phyloP scores from a whole-genome alignment of 305 asterid species.

The Fraxinus baroniana region DNA sequence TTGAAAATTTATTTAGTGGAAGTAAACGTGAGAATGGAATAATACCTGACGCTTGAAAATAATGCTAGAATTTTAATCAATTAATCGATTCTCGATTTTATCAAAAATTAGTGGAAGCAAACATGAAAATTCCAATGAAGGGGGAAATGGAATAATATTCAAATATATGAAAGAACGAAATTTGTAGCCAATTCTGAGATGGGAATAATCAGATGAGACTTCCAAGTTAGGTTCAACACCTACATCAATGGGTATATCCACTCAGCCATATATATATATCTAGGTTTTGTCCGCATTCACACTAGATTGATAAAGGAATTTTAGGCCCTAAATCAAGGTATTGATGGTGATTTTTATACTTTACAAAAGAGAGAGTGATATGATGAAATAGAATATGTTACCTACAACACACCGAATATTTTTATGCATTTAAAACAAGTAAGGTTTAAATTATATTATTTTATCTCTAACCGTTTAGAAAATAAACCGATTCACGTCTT shows the following conservation, averaged over 20 bases:
- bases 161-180: background rate
- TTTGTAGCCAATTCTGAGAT: background rate
- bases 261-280: too few species aligned
- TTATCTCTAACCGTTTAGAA: too few species aligned
- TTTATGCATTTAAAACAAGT: background rate
- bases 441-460: too few species aligned
- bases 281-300: too few species aligned
- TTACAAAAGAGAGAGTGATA: background rate
- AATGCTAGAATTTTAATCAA: background rate
- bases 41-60: background rate
- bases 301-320: too few species aligned
- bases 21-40: background rate
- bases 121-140: background rate
- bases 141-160: background rate
- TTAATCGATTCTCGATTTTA: background rate
- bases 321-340: too few species aligned
- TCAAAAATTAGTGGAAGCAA: background rate
- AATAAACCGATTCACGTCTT: too few species aligned
- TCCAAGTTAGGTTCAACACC: too few species aligned
- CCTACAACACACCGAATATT: too few species aligned
- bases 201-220: too few species aligned
- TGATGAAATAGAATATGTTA: background rate
- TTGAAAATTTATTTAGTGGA: background rate
- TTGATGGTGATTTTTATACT: too few species aligned
- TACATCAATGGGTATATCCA: too few species aligned